Base-by-base conservation (phyloP, 2,329 filamentous ascomycete genomes). In the Fusarium denticulatum region DNA sequence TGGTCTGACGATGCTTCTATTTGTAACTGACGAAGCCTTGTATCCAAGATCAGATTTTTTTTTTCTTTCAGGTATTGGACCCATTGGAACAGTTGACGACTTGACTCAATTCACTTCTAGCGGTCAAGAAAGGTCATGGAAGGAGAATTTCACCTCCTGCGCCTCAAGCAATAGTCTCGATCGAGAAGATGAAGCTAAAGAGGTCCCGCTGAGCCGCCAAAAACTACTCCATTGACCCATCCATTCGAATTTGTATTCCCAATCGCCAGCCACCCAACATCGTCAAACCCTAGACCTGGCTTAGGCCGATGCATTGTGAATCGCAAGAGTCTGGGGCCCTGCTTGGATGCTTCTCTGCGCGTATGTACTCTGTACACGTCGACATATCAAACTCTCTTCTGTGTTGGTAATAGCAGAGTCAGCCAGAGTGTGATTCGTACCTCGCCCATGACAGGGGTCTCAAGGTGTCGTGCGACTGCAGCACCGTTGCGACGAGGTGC, bases 401-500 rank as follows among this genome's bases (percentile, higher is more conserved):
- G 32, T 20, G 26, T 47, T 49, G 26, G 24, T 28, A 62, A 64
- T 47, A n/a, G 37, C 24, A 60, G 40, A 45, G 63, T 34, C 42
- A 60, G 43, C 37, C 30, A 66, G 68, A 62, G 71, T 28, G 64
- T 76, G 62, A 74, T 76, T 73, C 68, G 68, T 77, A 55, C 71
- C 57, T 74, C 57, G 55, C 67, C 73, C 40, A 43, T 56, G 71
- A 71, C 75, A 69, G 65, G 71, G 73, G 65, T 66, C 58, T 53
- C n/a, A 58, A 53, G 65, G 67, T 70, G 73, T 69, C 72, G 69
- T 71, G 75, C 72, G 73, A 77, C 75, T 64, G 62, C 73, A 75
- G 63, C 67, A 57, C 75, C 73, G 75, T 77, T 77, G 71, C 62
- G 62, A 76, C 72, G 75, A 64, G 74, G 63, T 60, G 68, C 58